phyloP scores from a whole-genome alignment of 2,329 filamentous ascomycete genomes.

The Bretziella fagacearum region DNA sequence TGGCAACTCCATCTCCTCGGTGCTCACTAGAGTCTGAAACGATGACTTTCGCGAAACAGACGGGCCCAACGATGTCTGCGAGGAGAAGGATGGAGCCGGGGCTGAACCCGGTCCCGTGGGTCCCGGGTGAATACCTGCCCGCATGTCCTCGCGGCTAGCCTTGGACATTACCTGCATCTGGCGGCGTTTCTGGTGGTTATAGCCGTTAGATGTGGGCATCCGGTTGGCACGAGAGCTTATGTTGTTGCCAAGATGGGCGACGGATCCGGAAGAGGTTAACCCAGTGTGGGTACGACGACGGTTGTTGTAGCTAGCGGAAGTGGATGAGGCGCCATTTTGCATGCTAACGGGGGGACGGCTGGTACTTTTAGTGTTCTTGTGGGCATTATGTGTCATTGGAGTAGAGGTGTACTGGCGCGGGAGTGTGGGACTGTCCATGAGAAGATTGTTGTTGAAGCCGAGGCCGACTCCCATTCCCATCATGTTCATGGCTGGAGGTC shows the following conservation, averaged over 20 bases:
- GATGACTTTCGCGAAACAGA: constrained; percentile 3
- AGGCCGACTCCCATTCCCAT: constrained; percentile 15
- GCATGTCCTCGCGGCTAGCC: constrained; percentile 12
- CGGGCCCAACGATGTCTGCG: too few relatives aligned
- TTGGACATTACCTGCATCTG: constrained; percentile 12
- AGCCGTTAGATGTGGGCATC: too few relatives aligned
- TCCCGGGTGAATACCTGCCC: constrained; percentile 1
- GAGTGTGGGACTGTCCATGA: constrained; percentile 23
- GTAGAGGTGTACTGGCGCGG: constrained; percentile 8
- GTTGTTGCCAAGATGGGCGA: constrained; percentile 4
- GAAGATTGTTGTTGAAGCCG: constrained; percentile 17
- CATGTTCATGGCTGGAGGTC: not conserved
- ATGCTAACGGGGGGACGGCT: constrained; percentile 5
- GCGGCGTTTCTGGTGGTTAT: constrained; percentile 6
- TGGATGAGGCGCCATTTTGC: not conserved
- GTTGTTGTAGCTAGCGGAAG: too few relatives aligned
- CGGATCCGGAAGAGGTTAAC: constrained; percentile 9
- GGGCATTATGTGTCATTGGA: not conserved
- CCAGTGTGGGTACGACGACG: constrained; percentile 10
- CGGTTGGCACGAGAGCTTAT: too few relatives aligned
- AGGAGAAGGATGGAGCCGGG: not conserved
- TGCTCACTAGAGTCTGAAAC: not conserved
- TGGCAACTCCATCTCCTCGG: constrained; percentile 4
- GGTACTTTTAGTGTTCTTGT: not conserved
- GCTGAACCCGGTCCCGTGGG: too few relatives aligned